A percentile compares a stretch with the other conserved stretches of the same genome.
Evolutionary conservation across 805 yeast genomes (phyloP).

Genomic region (Clavispora vitiphila): DNA sequence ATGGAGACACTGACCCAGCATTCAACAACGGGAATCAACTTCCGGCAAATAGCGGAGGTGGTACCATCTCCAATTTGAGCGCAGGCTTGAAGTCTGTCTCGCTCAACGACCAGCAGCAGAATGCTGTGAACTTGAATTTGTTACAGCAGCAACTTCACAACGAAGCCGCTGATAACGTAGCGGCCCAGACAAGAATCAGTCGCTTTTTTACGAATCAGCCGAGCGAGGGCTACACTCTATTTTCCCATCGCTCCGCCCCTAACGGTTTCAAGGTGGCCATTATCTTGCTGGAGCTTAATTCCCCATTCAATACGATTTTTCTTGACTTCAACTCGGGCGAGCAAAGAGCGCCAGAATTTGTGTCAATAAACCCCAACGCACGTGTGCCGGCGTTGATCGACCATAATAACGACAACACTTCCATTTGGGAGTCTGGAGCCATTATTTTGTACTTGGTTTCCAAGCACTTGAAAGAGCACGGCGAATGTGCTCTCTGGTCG

Average conservation of each 20-base stretch:
- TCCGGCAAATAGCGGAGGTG: conserved; percentile 1
- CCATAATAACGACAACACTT: conserved; percentile 71
- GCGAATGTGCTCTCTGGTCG: conserved; percentile 75
- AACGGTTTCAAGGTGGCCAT: conserved; percentile 96
- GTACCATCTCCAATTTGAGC: conserved; percentile 39
- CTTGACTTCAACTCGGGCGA: conserved; percentile 86
- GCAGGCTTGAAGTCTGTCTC: conserved; percentile 43
- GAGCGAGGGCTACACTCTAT: conserved; percentile 75
- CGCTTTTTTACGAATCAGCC: conserved; percentile 75
- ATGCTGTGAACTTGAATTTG: conserved; percentile 36
- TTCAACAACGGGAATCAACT: neutral
- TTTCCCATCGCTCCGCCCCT: conserved; percentile 83
- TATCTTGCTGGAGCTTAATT: conserved; percentile 74
- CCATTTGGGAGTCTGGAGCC: conserved; percentile 95
- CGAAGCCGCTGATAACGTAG: conserved; percentile 32
- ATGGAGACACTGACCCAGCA: conserved; percentile 2
- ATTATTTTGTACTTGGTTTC: conserved; percentile 78
- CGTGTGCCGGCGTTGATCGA: conserved; percentile 93
- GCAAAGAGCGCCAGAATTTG: conserved; percentile 90
- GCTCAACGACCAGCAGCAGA: conserved; percentile 38
- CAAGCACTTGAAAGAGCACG: conserved; percentile 56
- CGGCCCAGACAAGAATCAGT: conserved; percentile 54
- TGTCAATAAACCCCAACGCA: conserved; percentile 92
- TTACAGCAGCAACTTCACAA: conserved; percentile 43
- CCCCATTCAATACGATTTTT: conserved; percentile 74